These are phyloP conservation scores for Arthroderma sp. DNA, from an alignment of 2,329 filamentous ascomycete genomes.

Conservation along the genomic window DNA sequence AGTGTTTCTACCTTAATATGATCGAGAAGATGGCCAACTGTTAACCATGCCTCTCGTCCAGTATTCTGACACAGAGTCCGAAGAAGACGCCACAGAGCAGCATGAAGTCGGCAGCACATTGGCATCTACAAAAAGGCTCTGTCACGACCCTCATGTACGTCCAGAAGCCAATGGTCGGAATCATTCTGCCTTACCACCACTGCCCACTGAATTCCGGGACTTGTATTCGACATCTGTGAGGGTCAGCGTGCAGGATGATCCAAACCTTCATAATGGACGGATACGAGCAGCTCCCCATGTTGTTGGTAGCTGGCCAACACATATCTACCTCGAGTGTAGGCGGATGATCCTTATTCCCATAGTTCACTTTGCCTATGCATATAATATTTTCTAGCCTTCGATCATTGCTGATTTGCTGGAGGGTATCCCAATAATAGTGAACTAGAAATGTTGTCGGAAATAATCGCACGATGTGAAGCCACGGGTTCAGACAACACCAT, in stretches of 20 bases:
- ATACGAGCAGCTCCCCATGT: conserved; percentile 73
- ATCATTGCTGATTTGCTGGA: conserved; percentile 17
- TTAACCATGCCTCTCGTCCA: conserved; percentile 1
- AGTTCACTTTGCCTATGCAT: neutral
- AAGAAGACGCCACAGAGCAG: conserved; percentile 12
- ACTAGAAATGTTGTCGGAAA: conserved; percentile 21
- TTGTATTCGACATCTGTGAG: conserved; percentile 76
- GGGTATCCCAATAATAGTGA: conserved; percentile 32
- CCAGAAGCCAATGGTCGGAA: conserved; percentile 2
- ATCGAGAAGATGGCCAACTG: neutral
- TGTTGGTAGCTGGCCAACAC: conserved; percentile 82
- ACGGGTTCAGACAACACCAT: conserved; percentile 33
- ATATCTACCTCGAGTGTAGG: conserved; percentile 87
- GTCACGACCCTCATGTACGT: conserved; percentile 7
- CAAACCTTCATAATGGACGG: conserved; percentile 71
- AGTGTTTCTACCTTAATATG: neutral
- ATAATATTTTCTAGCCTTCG: neutral
- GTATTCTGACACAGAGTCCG: conserved; percentile 21
- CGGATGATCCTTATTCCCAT: conserved; percentile 13
- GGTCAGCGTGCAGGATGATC: conserved; percentile 67
- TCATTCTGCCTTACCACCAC: conserved; percentile 48
- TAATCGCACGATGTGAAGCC: conserved; percentile 21
- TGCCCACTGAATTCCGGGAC: conserved; percentile 73
- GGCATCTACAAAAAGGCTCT: conserved; percentile 20
- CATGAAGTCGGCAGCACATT: conserved; percentile 11